Percentiles rank a stretch among this genome's conserved stretches.
Conservation (phyloP, 768 basidiomycete genomes). For the Leccinum subgranulosum region DNA sequence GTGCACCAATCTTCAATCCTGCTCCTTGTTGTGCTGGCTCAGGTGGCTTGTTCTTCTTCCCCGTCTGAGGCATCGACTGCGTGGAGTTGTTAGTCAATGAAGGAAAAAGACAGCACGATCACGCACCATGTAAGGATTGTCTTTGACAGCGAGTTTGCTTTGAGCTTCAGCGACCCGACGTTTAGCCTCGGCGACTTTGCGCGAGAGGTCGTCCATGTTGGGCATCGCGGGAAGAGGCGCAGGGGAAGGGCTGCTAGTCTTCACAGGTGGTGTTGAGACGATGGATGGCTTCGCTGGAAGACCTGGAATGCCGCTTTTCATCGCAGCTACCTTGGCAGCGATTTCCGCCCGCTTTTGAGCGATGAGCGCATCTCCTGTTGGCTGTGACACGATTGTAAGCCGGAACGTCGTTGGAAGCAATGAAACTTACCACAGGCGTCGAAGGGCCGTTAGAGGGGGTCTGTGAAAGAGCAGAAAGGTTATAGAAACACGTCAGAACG, state of each 20-base stretch:
- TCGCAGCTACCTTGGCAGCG: slow-evolving; percentile 78
- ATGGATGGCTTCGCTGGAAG: slow-evolving; percentile 27
- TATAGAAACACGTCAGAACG: slow-evolving; percentile 66
- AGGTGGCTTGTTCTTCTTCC: slow-evolving; percentile 51
- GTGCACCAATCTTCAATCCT: slow-evolving; percentile 87
- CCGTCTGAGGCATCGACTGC: slow-evolving; percentile 52
- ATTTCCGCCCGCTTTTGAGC: slow-evolving; percentile 84
- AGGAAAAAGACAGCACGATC: not conserved
- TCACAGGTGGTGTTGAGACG: slow-evolving; percentile 19
- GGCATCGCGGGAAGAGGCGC: slow-evolving; percentile 40
- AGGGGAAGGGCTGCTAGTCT: slow-evolving; percentile 34
- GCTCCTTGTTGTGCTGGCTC: slow-evolving; percentile 76
- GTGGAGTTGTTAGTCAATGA: not conserved
- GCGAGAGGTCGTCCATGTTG: slow-evolving; percentile 60
- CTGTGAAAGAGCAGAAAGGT: slow-evolving; percentile 50
- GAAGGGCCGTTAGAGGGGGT: slow-evolving; percentile 46
- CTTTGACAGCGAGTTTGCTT: slow-evolving; percentile 68
- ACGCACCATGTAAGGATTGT: slow-evolving; percentile 86
- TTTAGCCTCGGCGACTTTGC: slow-evolving; percentile 81
- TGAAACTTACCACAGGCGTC: slow-evolving; percentile 42
- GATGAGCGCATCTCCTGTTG: slow-evolving; percentile 63
- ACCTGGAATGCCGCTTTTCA: slow-evolving; percentile 46
- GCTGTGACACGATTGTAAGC: slow-evolving; percentile 27
- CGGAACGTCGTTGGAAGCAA: not conserved
- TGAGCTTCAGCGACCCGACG: slow-evolving; percentile 80